A percentile compares a stretch with the other conserved stretches of the same genome.
These are phyloP conservation scores for Alternaria rosae DNA, from an alignment of 2,329 filamentous ascomycete species.

Conservation along the genomic window DNA sequence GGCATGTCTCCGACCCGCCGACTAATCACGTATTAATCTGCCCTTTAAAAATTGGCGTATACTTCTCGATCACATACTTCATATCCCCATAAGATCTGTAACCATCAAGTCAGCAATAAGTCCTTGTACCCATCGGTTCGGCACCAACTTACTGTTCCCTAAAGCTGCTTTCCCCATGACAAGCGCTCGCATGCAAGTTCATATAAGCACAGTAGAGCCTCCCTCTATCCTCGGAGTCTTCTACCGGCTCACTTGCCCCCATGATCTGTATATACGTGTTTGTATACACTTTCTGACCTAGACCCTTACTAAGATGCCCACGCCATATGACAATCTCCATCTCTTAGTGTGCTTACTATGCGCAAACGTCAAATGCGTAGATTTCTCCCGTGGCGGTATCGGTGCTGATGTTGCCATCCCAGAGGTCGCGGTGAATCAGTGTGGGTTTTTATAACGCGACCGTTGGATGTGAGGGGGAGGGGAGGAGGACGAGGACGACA, in stretches of 20 bases:
- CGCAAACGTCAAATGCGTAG: background rate
- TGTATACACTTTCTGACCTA: background rate
- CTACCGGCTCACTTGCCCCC: background rate
- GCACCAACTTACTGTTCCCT: background rate
- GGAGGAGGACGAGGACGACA: background rate
- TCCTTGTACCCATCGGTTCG: background rate
- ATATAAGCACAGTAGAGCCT: background rate
- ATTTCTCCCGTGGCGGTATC: background rate
- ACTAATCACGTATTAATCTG: background rate
- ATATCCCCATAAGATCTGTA: background rate
- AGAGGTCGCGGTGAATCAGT: background rate
- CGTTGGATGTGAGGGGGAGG: fast-evolving
- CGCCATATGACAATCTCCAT: background rate
- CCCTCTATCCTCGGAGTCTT: background rate
- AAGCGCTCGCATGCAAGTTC: background rate
- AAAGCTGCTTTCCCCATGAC: background rate
- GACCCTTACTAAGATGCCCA: background rate
- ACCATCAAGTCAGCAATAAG: background rate
- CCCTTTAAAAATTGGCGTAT: background rate
- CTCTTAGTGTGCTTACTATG: background rate
- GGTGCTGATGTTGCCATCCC: background rate
- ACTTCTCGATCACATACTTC: background rate
- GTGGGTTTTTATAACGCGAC: background rate
- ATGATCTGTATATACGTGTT: background rate
- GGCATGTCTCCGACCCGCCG: too few relatives aligned